Evolutionary conservation across 306 rosid genomes (phyloP).

Genomic region (Inga oerstediana): DNA sequence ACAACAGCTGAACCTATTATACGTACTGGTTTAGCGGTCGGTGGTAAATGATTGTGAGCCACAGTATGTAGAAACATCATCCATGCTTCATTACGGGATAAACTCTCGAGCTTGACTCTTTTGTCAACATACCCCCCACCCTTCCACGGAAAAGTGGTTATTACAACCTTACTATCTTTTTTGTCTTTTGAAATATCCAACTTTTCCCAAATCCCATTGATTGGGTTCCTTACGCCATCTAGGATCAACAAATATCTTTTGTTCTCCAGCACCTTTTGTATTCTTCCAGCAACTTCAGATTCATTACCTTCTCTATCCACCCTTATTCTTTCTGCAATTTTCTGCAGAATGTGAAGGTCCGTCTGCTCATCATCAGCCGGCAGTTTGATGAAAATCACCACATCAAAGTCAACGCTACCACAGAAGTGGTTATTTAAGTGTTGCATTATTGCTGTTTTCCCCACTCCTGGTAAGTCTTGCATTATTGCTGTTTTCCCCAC

Average conservation of each 20-base stretch:
- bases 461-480: not conserved
- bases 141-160: not conserved
- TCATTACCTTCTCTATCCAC: not conserved
- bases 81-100: conserved; percentile 35
- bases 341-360: not conserved
- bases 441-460: not conserved
- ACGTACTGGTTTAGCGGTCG: not conserved
- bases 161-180: conserved; percentile 30
- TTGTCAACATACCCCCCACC: too few relatives aligned
- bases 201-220: conserved; percentile 18
- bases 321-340: not conserved
- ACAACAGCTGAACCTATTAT: conserved; percentile 34
- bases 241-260: conserved; percentile 34
- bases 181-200: not conserved
- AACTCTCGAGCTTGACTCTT: not conserved
- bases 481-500: conserved; percentile 1
- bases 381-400: not conserved
- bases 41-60: too few relatives aligned
- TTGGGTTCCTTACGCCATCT: conserved; percentile 9
- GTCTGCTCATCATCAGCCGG: not conserved
- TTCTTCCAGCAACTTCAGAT: not conserved
- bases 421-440: not conserved
- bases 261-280: not conserved
- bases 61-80: conserved; percentile 32
- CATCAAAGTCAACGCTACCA: not conserved